Percentiles rank a stretch among this genome's conserved stretches.
These are phyloP conservation scores for Colletotrichum falcatum DNA, from an alignment of 2,329 filamentous ascomycete species.

Conservation along the genomic window DNA sequence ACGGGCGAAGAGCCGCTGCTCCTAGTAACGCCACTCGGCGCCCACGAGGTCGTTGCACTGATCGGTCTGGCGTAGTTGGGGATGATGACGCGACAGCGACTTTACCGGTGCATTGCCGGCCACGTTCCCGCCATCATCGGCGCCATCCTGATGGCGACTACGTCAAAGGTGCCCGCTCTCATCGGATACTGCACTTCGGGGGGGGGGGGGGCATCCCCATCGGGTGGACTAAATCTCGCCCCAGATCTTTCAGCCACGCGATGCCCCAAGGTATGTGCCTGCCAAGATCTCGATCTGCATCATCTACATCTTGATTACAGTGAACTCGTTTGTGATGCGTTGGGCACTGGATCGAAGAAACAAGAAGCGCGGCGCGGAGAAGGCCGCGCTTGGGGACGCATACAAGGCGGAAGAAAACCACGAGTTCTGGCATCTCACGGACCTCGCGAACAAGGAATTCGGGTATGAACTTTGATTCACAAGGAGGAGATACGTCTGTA, in stretches of 20 bases:
- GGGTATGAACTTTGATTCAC: constrained; percentile 17
- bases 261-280: constrained; percentile 64
- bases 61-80: constrained; percentile 50
- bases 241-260: constrained; percentile 63
- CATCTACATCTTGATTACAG: constrained; percentile 65
- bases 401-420: constrained; percentile 61
- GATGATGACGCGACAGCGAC: constrained; percentile 52
- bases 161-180: constrained; percentile 64
- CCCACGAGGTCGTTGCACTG: constrained; percentile 71
- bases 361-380: constrained; percentile 42
- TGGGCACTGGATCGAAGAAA: constrained; percentile 52
- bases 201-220: constrained; percentile 67
- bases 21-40: constrained; percentile 74
- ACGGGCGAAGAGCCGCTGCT: constrained; percentile 71
- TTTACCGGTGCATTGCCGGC: constrained; percentile 39
- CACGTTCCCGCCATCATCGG: constrained; percentile 52
- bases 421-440: constrained; percentile 72
- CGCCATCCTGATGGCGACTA: constrained; percentile 41
- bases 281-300: constrained; percentile 67
- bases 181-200: constrained; percentile 75
- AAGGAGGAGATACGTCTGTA: too few species aligned
- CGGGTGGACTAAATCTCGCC: constrained; percentile 61
- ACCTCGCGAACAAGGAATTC: constrained; percentile 76
- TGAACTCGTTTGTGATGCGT: constrained; percentile 53
- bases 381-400: constrained; percentile 64